phyloP scores from a whole-genome alignment of 352 stramenopile species.

The Phytophthora syringae region DNA sequence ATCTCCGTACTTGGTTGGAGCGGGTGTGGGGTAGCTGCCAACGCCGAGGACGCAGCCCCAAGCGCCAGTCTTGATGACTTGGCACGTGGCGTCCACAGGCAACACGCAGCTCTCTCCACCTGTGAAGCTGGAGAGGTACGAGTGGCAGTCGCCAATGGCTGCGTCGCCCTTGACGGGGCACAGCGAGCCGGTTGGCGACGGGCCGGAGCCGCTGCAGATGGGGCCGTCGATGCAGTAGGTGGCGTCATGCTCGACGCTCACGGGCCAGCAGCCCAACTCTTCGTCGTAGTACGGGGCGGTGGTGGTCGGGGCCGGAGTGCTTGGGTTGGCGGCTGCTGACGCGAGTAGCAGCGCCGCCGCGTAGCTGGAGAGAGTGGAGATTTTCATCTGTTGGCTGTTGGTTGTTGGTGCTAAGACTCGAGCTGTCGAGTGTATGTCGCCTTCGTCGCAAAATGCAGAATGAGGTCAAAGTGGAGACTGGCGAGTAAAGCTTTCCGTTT shows the following conservation, averaged over 20 bases:
- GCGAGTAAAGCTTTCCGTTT: too few relatives aligned
- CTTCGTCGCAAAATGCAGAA: conserved; percentile 30
- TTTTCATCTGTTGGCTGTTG: too few relatives aligned
- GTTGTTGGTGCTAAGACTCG: conserved; percentile 20
- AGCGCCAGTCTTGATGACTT: too few relatives aligned
- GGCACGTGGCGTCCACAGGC: too few relatives aligned
- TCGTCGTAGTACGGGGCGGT: conserved; percentile 38
- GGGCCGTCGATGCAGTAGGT: conserved; percentile 60
- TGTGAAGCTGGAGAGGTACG: conserved; percentile 56
- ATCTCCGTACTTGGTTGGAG: too few relatives aligned
- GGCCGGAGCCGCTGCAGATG: conserved; percentile 47
- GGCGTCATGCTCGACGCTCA: conserved; percentile 55
- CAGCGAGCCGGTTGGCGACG: conserved; percentile 29
- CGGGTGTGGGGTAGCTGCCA: too few relatives aligned
- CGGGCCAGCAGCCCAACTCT: conserved; percentile 40
- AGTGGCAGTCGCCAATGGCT: conserved; percentile 58
- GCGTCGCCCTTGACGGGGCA: conserved; percentile 58
- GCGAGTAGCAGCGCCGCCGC: conserved; percentile 14
- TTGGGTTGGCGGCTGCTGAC: conserved; percentile 8
- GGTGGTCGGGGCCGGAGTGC: conserved; percentile 13
- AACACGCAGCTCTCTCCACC: conserved; percentile 56
- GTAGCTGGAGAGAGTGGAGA: conserved; percentile 30
- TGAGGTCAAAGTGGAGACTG: too few relatives aligned
- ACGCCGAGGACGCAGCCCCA: too few relatives aligned
- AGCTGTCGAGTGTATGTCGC: conserved; percentile 30